Conservation (phyloP, 805 yeast species). For the Monosporozyma siamensis region DNA sequence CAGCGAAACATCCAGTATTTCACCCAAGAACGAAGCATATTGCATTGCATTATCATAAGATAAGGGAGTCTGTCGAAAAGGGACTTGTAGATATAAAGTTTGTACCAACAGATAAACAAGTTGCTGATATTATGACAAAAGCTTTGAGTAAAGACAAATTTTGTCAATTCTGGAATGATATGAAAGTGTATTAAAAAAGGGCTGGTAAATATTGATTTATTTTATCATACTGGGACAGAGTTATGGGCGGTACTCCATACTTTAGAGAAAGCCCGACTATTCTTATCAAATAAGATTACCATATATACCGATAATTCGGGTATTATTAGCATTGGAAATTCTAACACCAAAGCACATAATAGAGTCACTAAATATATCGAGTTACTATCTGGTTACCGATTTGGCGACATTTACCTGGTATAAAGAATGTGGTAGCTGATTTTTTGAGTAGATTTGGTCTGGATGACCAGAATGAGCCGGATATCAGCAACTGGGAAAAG, state of each 20-base stretch:
- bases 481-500: no score
- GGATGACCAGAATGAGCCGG: not conserved
- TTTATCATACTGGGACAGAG: no score
- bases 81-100: not conserved
- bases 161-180: no score
- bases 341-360: not conserved
- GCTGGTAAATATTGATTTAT: no score
- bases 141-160: not conserved
- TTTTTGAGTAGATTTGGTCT: slow-evolving; percentile 2
- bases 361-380: slow-evolving; percentile 1
- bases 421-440: slow-evolving; percentile 3
- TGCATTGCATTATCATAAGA: slow-evolving; percentile 5
- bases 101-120: slow-evolving; percentile 6
- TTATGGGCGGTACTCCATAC: not conserved
- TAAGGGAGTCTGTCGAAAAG: slow-evolving; percentile 4
- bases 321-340: slow-evolving; percentile 1
- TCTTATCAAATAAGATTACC: not conserved
- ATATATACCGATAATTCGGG: not conserved
- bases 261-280: not conserved
- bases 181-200: no score
- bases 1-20: slow-evolving; percentile 4
- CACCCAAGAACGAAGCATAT: slow-evolving; percentile 10
- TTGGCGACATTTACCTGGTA: slow-evolving; percentile 3
- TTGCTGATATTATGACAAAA: slow-evolving; percentile 7
- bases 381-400: not conserved